Evolutionary conservation across 495 filamentous ascomycete genomes (phyloP), one percentile per base, ranked within the genome.

Genomic region (Xylaria longipes): DNA sequence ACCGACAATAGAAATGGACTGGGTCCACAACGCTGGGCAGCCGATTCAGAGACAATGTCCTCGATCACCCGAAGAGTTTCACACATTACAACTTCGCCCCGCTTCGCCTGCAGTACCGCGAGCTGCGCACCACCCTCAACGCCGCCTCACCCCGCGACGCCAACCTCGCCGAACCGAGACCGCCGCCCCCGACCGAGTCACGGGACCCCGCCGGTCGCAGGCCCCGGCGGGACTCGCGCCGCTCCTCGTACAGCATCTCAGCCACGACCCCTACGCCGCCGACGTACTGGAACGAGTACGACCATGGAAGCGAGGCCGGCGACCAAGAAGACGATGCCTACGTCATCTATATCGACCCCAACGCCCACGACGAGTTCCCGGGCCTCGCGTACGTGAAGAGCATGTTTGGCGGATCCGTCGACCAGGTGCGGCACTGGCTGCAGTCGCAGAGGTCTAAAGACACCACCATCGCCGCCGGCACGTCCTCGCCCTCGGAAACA

Each of bases 271-370:
- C 57, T 1, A 17, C 71, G 35, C 69, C 74, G 67, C 54, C 70
- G 71, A 77, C 20, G 35, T 91, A 91, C 73, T 91, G 89, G 89
- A 90, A 90, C 75, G 89, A 91, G 75, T 91, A 90, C 77, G 89
- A 91, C 54, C 78, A 89, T 75, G 87, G 86, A 8, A 89, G 88
- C 74, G 89, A 91, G 62, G 83, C 80, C 8, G 84, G 83, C 43
- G 84, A 82, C 43, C 46, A 60, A 17, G 71, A 80, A n/a, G 80
- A 83, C 39, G 80, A 87, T 43, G 81, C 79, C 17, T 91, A 90
- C 75, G 82, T 83, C 29, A 84, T 91, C 33, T 87, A 86, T 72
- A 79, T 91, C 66, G 80, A 90, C 74, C 87, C 89, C 2, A 80
- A 89, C 73, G 79, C 79, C 8, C 81, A 84, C 41, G 52, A 68